Evolutionary conservation across 2,329 filamentous ascomycete species (phyloP).

Genomic region (Aureobasidium namibiae): DNA sequence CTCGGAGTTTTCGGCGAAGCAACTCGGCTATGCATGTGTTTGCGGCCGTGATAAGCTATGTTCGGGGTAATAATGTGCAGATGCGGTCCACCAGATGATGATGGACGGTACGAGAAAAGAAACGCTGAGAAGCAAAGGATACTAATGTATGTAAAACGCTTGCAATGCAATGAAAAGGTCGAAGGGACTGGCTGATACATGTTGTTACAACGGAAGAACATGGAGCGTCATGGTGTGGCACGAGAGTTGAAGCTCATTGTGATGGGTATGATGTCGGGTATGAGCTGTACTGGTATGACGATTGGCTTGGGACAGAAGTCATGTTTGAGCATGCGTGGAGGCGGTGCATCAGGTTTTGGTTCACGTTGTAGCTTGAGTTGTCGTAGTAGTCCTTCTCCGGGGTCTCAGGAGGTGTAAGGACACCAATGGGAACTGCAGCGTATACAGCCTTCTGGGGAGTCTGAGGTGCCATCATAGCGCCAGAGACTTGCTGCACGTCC

Average conservation of each 20-base stretch:
- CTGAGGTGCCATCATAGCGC: constrained; percentile 61
- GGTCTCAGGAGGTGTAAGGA: constrained; percentile 78
- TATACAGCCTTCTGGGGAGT: constrained; percentile 72
- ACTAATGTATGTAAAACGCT: constrained; percentile 14
- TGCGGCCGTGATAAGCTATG: constrained; percentile 13
- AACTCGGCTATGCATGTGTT: background rate
- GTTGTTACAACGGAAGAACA: constrained; percentile 18
- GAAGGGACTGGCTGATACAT: constrained; percentile 22
- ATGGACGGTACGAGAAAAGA: constrained; percentile 2
- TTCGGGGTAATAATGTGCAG: constrained; percentile 12
- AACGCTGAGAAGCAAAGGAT: constrained; percentile 9
- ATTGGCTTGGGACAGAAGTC: constrained; percentile 27
- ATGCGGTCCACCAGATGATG: background rate
- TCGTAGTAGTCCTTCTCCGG: constrained; percentile 49
- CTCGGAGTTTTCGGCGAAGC: background rate
- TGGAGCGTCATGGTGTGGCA: background rate
- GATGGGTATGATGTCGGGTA: constrained; percentile 12
- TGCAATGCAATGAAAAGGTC: constrained; percentile 20
- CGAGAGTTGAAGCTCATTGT: background rate
- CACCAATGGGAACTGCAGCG: constrained; percentile 59
- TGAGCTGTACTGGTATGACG: constrained; percentile 17
- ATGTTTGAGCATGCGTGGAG: constrained; percentile 21
- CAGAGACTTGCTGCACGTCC: constrained; percentile 39
- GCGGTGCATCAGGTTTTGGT: constrained; percentile 17
- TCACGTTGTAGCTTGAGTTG: constrained; percentile 18